Evolutionary conservation across 345 rosid species (phyloP).

Genomic region (Citrus glauca): DNA sequence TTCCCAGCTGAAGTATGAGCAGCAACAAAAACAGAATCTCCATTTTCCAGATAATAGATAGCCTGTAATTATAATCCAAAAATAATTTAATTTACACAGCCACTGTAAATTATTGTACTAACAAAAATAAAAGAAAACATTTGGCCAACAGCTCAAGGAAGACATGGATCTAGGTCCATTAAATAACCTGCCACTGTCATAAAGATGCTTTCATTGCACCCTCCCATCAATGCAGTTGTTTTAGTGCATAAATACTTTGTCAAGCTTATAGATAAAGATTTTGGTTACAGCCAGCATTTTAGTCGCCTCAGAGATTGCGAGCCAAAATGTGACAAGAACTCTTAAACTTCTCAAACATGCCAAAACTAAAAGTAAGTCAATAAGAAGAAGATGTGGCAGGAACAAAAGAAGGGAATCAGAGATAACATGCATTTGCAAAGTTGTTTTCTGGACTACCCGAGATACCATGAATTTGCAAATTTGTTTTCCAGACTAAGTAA

Average conservation of each 20-base stretch:
- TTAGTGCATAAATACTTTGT: not conserved
- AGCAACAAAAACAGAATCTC: slow-evolving; percentile 93
- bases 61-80: slow-evolving; percentile 49
- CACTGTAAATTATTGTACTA: not conserved
- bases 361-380: not conserved
- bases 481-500: not conserved
- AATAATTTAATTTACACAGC: not conserved
- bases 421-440: not conserved
- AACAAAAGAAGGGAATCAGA: not conserved
- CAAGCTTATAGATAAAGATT: not conserved
- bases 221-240: not conserved
- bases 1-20: slow-evolving; percentile 99
- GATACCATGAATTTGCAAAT: not conserved
- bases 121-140: not conserved
- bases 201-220: not conserved
- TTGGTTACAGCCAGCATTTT: not conserved
- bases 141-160: not conserved
- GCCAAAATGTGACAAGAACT: not conserved
- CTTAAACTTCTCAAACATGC: not conserved
- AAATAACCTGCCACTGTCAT: not conserved
- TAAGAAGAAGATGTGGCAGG: not conserved
- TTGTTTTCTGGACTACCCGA: not conserved
- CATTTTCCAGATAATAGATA: slow-evolving; percentile 81
- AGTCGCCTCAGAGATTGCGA: not conserved
- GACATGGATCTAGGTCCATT: not conserved